These are phyloP conservation scores for Irpex sp. DNA, from an alignment of 1,284 basidiomycete genomes.

Conservation along the genomic window DNA sequence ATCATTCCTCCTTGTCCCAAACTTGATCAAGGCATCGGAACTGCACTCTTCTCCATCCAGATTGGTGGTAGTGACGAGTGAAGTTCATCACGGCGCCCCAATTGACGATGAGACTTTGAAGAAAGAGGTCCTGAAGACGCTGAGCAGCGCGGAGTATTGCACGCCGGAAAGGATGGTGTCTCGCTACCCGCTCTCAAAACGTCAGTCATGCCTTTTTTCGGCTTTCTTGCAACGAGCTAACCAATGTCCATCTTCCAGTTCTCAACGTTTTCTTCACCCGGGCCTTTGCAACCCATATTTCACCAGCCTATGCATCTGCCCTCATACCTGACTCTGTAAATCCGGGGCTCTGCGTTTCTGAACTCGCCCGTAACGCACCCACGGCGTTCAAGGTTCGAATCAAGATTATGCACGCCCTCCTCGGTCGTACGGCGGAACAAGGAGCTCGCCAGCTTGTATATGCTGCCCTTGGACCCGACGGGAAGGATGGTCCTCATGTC, in stretches of 20 bases:
- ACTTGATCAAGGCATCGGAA: conserved; percentile 32
- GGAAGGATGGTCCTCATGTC: background rate
- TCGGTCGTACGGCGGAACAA: conserved; percentile 9
- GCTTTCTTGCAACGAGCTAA: conserved; percentile 14
- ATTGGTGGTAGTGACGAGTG: conserved; percentile 25
- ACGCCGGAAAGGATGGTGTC: conserved; percentile 20
- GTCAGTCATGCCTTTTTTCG: conserved; percentile 21
- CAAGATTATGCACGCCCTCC: background rate
- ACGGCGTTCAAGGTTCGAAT: background rate
- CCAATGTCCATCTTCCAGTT: conserved; percentile 4
- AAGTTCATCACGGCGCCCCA: conserved; percentile 20
- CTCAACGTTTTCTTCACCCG: conserved; percentile 15
- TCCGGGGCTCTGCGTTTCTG: conserved; percentile 10
- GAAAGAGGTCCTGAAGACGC: conserved; percentile 21
- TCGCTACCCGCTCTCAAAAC: conserved; percentile 32
- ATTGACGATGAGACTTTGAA: conserved; percentile 18
- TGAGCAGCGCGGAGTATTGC: conserved; percentile 24
- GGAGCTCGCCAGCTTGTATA: conserved; percentile 9
- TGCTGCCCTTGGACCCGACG: conserved; percentile 9
- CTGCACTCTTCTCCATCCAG: conserved; percentile 16
- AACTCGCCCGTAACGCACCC: conserved; percentile 7
- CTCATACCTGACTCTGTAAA: conserved; percentile 7
- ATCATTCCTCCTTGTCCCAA: conserved; percentile 38
- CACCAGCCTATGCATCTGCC: background rate
- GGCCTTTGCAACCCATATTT: conserved; percentile 8